Percentiles rank a stretch among this genome's conserved stretches.
Conservation (phyloP, 441 rosid species). For the Mallotus repandus region DNA sequence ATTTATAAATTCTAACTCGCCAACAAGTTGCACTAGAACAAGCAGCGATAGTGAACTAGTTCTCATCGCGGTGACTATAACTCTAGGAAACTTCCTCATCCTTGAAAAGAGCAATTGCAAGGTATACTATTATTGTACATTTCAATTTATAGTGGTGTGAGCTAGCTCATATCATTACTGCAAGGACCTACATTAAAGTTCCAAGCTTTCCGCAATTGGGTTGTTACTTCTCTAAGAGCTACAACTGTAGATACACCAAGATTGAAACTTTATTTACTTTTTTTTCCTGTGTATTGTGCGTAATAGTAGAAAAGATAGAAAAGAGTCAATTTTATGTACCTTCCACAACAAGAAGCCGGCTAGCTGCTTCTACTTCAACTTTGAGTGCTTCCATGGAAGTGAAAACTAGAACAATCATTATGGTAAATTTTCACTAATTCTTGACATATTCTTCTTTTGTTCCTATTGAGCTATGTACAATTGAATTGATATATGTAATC, state of each 20-base stretch:
- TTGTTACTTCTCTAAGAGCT: conserved; percentile 27
- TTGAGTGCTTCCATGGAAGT: neutral
- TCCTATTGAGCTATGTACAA: too few relatives aligned
- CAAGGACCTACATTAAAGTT: conserved; percentile 28
- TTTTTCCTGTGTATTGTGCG: neutral
- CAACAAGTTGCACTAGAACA: too few relatives aligned
- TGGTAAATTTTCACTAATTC: neutral
- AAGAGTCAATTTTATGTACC: neutral
- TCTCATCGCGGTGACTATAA: too few relatives aligned
- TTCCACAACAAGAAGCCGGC: neutral
- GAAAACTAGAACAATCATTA: neutral
- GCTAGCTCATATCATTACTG: conserved; percentile 25
- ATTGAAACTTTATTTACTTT: too few relatives aligned
- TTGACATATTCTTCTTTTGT: neutral
- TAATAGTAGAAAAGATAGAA: neutral
- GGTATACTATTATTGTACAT: too few relatives aligned
- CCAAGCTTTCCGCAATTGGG: conserved; percentile 31
- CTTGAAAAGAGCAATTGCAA: too few relatives aligned
- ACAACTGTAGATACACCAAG: neutral
- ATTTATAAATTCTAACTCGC: too few relatives aligned
- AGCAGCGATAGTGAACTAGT: too few relatives aligned
- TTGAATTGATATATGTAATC: too few relatives aligned
- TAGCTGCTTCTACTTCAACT: neutral
- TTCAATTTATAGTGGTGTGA: conserved; percentile 11
- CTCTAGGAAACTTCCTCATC: too few relatives aligned